Evolutionary conservation across 805 yeast genomes (phyloP).

Genomic region (Yamadazyma philogaea): DNA sequence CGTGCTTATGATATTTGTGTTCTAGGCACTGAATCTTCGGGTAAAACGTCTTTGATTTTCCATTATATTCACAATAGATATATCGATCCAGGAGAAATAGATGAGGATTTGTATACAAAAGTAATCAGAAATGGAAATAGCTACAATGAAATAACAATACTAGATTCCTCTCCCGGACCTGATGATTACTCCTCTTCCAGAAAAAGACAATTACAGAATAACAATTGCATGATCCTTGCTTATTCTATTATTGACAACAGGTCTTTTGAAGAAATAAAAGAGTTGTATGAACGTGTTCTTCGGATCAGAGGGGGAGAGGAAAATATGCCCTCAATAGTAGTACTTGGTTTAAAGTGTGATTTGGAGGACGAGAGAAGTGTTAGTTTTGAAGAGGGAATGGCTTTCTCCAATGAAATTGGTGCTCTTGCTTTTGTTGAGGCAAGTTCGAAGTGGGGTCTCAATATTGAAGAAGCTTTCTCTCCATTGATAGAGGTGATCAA

Average conservation of each 20-base stretch:
- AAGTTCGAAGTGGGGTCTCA: constrained; percentile 19
- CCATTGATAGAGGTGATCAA: constrained; percentile 20
- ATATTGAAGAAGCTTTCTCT: constrained; percentile 27
- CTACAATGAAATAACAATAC: constrained; percentile 27
- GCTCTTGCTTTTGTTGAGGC: constrained; percentile 31
- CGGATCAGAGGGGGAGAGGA: constrained; percentile 19
- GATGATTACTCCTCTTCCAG: constrained; percentile 28
- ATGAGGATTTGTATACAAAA: constrained; percentile 27
- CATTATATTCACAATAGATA: constrained; percentile 21
- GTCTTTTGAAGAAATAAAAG: constrained; percentile 29
- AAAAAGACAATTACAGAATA: constrained; percentile 27
- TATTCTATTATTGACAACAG: constrained; percentile 27
- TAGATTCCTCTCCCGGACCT: constrained; percentile 26
- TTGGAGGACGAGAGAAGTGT: constrained; percentile 25
- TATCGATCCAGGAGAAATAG: constrained; percentile 14
- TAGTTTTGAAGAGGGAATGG: constrained; percentile 25
- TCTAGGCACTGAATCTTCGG: constrained; percentile 22
- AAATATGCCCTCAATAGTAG: constrained; percentile 25
- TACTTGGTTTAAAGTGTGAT: constrained; percentile 33
- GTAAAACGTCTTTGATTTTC: constrained; percentile 28
- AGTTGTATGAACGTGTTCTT: constrained; percentile 23
- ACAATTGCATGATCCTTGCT: constrained; percentile 27
- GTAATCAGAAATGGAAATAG: constrained; percentile 14
- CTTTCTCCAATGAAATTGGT: constrained; percentile 23
- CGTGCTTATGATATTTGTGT: constrained; percentile 25